Evolutionary conservation across 495 filamentous ascomycete species (phyloP), one percentile per base, ranked within the genome.

Genomic region (Trichocladium uniseriatum): DNA sequence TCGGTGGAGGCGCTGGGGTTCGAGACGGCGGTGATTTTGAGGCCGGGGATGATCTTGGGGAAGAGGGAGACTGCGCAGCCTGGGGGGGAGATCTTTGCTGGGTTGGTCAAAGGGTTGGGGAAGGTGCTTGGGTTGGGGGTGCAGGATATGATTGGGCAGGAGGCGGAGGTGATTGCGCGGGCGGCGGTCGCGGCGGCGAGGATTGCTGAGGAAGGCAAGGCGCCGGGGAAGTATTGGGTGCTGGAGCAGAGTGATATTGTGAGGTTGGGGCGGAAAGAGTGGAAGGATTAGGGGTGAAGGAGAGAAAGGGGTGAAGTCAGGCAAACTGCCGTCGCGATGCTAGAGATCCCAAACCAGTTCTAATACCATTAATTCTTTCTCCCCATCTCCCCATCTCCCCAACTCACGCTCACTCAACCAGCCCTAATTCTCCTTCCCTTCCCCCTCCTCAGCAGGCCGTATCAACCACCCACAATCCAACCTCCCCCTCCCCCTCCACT

Each of bases 1-100:
- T 73, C 80, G n/a, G 72, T 90, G 27, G 77, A 80, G 61, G 73
- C 58, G 19, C 62, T 89, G 18, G 83, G 72, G 0, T 95, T 94
- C 57, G 81, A 86, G 35, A 75, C 81, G 43, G 81, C 78, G 9
- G 78, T 90, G 27, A 81, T 95, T 31, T 39, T 94, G 39, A 72
- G 79, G 15, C 89, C 89, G 9, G 89, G 86, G 0, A 40, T 88
- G 51, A 82, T 95, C 54, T 53, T 85, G n/a, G 89, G 87, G 10
- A 59, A 73, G 9, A 72, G 89, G 34, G 75, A 83, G 50, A 76
- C 79, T 45, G 67, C 67, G 35, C 72, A 85, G 41, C 55, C 68
- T 7, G 53, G 59, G 3, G 71, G 79, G 43, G 68, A 75, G 35
- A 63, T 77, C 9, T 22, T 77, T 3, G 68, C 70, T 42, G 65